phyloP scores from a whole-genome alignment of 371 early-diverging fungal genomes.

The Mucor plumbeus region DNA sequence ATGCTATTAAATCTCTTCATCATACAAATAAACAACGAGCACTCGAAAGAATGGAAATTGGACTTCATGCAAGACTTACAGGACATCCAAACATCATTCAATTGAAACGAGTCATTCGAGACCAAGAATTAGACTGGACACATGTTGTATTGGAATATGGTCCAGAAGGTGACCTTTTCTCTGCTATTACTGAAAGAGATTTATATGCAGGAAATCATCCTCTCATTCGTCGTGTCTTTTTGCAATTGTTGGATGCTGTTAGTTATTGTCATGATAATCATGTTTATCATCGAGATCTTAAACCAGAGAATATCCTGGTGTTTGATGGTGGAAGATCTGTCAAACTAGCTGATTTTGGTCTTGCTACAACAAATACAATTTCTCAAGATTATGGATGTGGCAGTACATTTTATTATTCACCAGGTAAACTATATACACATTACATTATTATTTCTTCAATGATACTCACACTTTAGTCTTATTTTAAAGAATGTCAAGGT shows the following conservation, averaged over 20 bases:
- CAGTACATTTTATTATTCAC: conserved; percentile 90
- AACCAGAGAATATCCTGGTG: conserved; percentile 72
- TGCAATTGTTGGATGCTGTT: conserved; percentile 63
- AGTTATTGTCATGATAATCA: conserved; percentile 57
- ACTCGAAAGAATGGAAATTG: conserved; percentile 60
- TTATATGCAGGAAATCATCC: conserved; percentile 52
- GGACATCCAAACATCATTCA: conserved; percentile 74
- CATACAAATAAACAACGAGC: conserved; percentile 35
- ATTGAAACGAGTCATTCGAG: conserved; percentile 67
- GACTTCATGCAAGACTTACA: conserved; percentile 66
- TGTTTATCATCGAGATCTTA: conserved; percentile 78
- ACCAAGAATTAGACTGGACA: conserved; percentile 48
- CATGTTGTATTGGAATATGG: conserved; percentile 77
- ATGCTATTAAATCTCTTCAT: conserved; percentile 73
- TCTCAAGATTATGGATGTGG: conserved; percentile 91
- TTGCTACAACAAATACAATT: conserved; percentile 76
- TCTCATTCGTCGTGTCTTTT: conserved; percentile 56
- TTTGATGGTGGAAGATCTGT: conserved; percentile 56
- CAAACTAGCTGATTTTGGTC: conserved; percentile 94
- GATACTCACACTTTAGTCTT: neutral
- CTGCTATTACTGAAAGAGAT: conserved; percentile 64
- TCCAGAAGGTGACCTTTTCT: conserved; percentile 71
- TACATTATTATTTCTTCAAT: too few relatives aligned
- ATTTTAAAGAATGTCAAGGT: conserved; percentile 73
- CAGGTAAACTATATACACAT: conserved; percentile 52